Evolutionary conservation across 2,329 filamentous ascomycete species (phyloP).

Genomic region (Aspergillus pseudoglaucus): DNA sequence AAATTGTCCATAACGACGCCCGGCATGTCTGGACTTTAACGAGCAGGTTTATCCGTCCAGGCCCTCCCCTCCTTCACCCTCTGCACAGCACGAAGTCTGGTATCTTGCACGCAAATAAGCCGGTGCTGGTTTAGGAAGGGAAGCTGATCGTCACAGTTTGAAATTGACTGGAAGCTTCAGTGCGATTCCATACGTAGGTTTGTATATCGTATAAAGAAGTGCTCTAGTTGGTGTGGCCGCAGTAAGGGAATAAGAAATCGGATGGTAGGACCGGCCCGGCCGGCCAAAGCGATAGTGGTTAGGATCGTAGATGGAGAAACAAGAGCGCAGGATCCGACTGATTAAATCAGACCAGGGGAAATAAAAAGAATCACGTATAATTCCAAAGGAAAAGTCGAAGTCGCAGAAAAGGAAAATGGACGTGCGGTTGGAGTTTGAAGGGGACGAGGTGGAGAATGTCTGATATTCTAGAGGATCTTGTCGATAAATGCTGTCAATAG

Average conservation of each 20-base stretch:
- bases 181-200: conserved; percentile 23
- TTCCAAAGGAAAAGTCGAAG: neutral
- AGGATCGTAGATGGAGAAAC: neutral
- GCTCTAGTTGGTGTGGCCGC: neutral
- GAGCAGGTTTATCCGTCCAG: conserved; percentile 9
- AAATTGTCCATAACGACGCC: conserved; percentile 38
- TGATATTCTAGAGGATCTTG: neutral
- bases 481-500: neutral
- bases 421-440: neutral
- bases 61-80: conserved; percentile 24
- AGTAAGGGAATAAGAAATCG: neutral
- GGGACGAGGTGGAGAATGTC: neutral
- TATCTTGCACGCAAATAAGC: conserved; percentile 12
- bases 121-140: conserved; percentile 19
- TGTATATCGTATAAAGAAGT: conserved; percentile 3
- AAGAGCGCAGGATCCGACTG: neutral
- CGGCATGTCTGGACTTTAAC: conserved; percentile 30
- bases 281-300: neutral
- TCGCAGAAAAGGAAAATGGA: neutral
- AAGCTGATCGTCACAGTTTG: conserved; percentile 14
- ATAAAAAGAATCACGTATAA: neutral
- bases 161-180: conserved; percentile 12
- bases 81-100: conserved; percentile 20
- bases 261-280: neutral
- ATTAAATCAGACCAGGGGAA: neutral